Evolutionary conservation across 345 rosid genomes (phyloP), one percentile per base, ranked within the genome.

Genomic region (Acer yangbiense): DNA sequence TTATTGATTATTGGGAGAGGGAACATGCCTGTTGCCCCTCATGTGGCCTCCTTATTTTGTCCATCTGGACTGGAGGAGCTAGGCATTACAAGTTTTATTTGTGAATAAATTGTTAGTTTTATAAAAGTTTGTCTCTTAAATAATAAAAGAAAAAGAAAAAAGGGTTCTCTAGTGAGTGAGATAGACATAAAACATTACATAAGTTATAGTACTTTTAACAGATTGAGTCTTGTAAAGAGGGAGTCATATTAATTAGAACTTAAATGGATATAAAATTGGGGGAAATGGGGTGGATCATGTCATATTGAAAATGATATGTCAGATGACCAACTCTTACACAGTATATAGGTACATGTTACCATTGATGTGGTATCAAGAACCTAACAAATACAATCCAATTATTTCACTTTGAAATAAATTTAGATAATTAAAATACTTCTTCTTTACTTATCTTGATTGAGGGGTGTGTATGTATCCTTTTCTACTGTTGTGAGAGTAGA

Each of bases 21-120:
- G 35, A 52, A 57, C 35, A 12, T 72, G 66, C n/a, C 52, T 60
- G 27, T 21, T 60, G 63, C 27, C 64, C 64, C 63, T 58, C 62
- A 32, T 71, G 74, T 27, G 6, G 46, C 13, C 62, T 57, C 62
- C 23, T 57, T 2, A 17, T 17, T 57, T 57, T 18, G 62, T 57
- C 62, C 23, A 57, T 57, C 27, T 25, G 27, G 27, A 25, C 62
- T 57, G 62, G 62, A 57, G 21, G 35, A 32, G 35, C 8, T 57
- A 57, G 62, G 23, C 23, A 57, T n/a, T 32, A 32, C 35, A 32
- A 32, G 35, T 32, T 32, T 32, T 29, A 29, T 3, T 32, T 32
- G 35, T 32, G 35, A 32, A 32, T 32, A 32, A 3, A 32, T 32
- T 32, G 35, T 32, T 32, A 32, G 35, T 32, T 32, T 3, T 32